Evolutionary conservation across 495 filamentous ascomycete species (phyloP).

Genomic region (Chaetomium cochliodes): DNA sequence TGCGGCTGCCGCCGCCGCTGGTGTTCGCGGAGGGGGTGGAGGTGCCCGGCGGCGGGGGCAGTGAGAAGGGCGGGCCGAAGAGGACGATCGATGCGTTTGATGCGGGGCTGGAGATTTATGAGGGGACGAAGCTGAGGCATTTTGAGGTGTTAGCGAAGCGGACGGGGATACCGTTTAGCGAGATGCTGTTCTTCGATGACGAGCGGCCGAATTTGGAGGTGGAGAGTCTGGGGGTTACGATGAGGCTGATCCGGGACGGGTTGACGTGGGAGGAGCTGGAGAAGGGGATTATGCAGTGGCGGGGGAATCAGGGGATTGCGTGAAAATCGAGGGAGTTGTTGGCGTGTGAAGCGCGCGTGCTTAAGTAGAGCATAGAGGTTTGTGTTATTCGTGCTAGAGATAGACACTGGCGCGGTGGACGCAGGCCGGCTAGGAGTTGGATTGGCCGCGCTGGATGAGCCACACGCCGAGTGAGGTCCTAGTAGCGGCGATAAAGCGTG

Average conservation of each 20-base stretch:
- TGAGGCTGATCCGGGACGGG: conserved; percentile 73
- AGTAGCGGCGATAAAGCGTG: too few species aligned
- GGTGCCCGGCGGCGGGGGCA: conserved; percentile 2
- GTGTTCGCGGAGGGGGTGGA: neutral
- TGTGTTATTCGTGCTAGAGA: too few species aligned
- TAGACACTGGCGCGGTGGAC: too few species aligned
- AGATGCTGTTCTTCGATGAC: conserved; percentile 98
- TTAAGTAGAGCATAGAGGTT: neutral
- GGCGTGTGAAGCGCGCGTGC: neutral
- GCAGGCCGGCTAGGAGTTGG: too few species aligned
- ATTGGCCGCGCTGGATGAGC: too few species aligned
- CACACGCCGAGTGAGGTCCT: too few species aligned
- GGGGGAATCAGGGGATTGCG: conserved; percentile 56
- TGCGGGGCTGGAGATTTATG: conserved; percentile 80
- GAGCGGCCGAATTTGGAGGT: conserved; percentile 85
- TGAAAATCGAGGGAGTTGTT: neutral
- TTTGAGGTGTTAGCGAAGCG: conserved; percentile 68
- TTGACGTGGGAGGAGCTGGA: conserved; percentile 78
- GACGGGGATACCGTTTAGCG: conserved; percentile 65
- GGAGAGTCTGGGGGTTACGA: conserved; percentile 77
- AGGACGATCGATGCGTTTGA: conserved; percentile 75
- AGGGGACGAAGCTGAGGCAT: conserved; percentile 80
- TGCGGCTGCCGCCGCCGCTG: conserved; percentile 52
- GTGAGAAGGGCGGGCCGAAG: conserved; percentile 43
- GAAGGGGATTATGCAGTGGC: conserved; percentile 76